Evolutionary conservation across 2,329 filamentous ascomycete genomes (phyloP).

Genomic region (Alternaria sp.): DNA sequence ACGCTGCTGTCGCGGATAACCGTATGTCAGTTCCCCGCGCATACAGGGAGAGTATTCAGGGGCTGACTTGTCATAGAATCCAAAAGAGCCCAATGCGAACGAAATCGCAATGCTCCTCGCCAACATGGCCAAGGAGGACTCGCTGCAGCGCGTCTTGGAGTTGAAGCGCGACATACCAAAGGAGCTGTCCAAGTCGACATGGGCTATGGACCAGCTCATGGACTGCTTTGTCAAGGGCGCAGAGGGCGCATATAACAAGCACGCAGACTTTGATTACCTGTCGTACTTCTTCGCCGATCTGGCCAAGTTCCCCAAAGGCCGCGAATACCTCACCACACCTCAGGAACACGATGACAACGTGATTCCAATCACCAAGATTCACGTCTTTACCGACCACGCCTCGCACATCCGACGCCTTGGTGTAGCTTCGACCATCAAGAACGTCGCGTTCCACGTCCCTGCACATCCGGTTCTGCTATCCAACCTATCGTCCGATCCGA

Average conservation of each 20-base stretch:
- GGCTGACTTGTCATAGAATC: slow-evolving; percentile 60
- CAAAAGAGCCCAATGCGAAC: slow-evolving; percentile 82
- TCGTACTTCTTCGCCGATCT: slow-evolving; percentile 94
- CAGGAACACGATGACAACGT: slow-evolving; percentile 78
- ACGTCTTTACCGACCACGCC: slow-evolving; percentile 91
- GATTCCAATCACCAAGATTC: slow-evolving; percentile 89
- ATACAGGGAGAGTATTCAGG: not conserved
- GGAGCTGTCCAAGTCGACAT: slow-evolving; percentile 73
- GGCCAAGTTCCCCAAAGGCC: slow-evolving; percentile 76
- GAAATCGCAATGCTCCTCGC: slow-evolving; percentile 90
- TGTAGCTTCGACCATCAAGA: slow-evolving; percentile 97
- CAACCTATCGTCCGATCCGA: slow-evolving; percentile 43
- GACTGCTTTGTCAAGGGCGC: slow-evolving; percentile 96
- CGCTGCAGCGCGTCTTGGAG: slow-evolving; percentile 71
- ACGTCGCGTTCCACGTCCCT: slow-evolving; percentile 82
- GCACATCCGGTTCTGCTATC: slow-evolving; percentile 75
- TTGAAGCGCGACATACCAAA: slow-evolving; percentile 74
- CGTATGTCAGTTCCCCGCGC: slow-evolving; percentile 65
- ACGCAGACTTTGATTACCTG: slow-evolving; percentile 90
- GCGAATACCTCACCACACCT: slow-evolving; percentile 75
- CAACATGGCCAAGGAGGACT: slow-evolving; percentile 85
- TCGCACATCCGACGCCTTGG: slow-evolving; percentile 85
- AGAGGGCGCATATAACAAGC: slow-evolving; percentile 80
- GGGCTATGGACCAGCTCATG: slow-evolving; percentile 87
- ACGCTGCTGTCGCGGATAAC: slow-evolving; percentile 76